phyloP scores from a whole-genome alignment of 2,329 filamentous ascomycete genomes.

The Aspergillus sp. region DNA sequence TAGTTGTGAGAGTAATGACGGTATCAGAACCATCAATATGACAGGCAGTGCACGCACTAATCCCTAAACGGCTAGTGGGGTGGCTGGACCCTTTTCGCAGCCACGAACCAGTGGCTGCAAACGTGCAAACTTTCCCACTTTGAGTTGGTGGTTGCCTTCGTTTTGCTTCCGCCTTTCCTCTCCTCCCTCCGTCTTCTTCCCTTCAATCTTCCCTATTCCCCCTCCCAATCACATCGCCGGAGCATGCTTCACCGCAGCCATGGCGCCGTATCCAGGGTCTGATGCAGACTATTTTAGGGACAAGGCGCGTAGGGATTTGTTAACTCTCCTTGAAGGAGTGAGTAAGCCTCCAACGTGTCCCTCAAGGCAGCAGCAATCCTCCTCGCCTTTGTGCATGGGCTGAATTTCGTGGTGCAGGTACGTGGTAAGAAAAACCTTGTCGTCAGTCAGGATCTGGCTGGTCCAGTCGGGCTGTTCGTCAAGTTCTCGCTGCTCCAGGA shows the following conservation, averaged over 20 bases:
- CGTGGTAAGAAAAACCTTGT: constrained; percentile 98
- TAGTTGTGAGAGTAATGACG: not conserved
- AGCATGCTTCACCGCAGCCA: constrained; percentile 30
- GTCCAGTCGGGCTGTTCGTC: constrained; percentile 85
- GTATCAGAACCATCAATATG: constrained; percentile 15
- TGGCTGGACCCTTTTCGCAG: constrained; percentile 21
- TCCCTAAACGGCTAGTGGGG: constrained; percentile 19
- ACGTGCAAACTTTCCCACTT: constrained; percentile 12
- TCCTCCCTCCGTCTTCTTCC: constrained; percentile 9
- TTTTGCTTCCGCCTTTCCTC: constrained; percentile 9
- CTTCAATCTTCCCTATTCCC: not conserved
- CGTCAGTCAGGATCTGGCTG: constrained; percentile 85
- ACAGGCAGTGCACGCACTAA: constrained; percentile 23
- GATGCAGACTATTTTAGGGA: constrained; percentile 52
- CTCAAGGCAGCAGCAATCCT: constrained; percentile 3
- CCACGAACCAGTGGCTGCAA: constrained; percentile 7
- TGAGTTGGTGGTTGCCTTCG: constrained; percentile 13
- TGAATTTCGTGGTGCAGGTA: constrained; percentile 61
- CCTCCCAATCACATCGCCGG: constrained; percentile 8
- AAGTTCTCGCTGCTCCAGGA: constrained; percentile 95
- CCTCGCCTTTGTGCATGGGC: constrained; percentile 20
- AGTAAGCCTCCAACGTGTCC: constrained; percentile 54
- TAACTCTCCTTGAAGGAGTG: constrained; percentile 93
- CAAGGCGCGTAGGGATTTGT: constrained; percentile 78
- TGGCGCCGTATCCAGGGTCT: constrained; percentile 47